Base-by-base conservation (phyloP, 2,329 filamentous ascomycete genomes). In the Aspergillus brasiliensis region DNA sequence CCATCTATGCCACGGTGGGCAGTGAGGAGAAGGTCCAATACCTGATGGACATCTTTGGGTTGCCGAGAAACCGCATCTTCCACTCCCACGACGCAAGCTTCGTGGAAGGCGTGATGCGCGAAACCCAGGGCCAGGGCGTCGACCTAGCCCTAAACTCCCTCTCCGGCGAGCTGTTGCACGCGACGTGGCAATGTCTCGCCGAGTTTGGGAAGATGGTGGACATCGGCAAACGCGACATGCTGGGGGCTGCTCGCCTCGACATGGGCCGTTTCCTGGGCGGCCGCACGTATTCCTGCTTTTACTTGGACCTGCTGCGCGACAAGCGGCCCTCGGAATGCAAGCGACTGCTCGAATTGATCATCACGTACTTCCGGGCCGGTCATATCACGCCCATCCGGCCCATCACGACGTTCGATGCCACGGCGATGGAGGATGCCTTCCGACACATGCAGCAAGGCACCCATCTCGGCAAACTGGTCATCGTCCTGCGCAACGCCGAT, bases 51-150 rank as follows among this genome's bases (percentile, higher is more conserved):
- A 42, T 23, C 7, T 61, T 62, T 38, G 58, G 53, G 2, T 53
- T 69, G n/a, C 58, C 64, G 8, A 51, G 56, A 5, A 34, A 65
- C 8, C 63, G 42, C 37, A 71, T 72, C 2, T 72, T 69, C 55
- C 58, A 62, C 40, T 71, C 69, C 2, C 37, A 65, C 10, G 47
- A 62, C 17, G 44, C 19, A 11, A 48, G 48, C n/a, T 72, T 71
- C 42, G 11, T 63, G 3, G 17, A 28, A 5, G 59, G 40, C 15
- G 8, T 72, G 0, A 56, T 66, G 23, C n/a, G 52, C 1, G 54
- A 61, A 40, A 71, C 69, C 3, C 44, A 57, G 6, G 63, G 64
- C 1, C 56, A 40, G 8, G 69, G 68, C 8, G 65, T 71, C 17
- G 66, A 72, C 47, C 13, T 71, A 15, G 53, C 59, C n/a, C 48